Conservation (phyloP, 192 early-diverging fungal species). For the Obelidium mucronatum region DNA sequence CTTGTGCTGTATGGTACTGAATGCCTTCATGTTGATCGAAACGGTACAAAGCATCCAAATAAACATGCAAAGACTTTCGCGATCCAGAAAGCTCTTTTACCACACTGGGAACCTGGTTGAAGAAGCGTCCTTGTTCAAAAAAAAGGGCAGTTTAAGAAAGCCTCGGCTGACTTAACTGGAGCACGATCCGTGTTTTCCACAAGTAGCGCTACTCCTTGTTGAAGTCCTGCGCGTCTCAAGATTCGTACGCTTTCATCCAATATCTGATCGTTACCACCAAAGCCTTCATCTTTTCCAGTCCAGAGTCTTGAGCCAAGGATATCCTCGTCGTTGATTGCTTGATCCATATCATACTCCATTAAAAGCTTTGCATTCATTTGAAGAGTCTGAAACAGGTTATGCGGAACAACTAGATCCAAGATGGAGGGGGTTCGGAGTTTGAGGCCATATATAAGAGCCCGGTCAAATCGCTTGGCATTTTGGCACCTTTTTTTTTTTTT, state of each 20-base stretch:
- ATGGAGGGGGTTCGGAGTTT: constrained; percentile 72
- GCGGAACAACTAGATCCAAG: constrained; percentile 75
- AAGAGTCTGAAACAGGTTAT: constrained; percentile 84
- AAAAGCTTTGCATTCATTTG: constrained; percentile 80
- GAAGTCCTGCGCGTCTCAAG: constrained; percentile 18
- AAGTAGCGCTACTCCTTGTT: constrained; percentile 78
- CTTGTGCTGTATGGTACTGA: constrained; percentile 51
- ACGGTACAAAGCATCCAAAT: constrained; percentile 89
- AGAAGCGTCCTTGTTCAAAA: not conserved
- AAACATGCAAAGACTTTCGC: constrained; percentile 77
- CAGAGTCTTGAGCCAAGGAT: constrained; percentile 10
- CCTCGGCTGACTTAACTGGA: constrained; percentile 64
- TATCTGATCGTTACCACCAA: constrained; percentile 2
- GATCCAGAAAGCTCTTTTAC: constrained; percentile 73
- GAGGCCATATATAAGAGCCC: constrained; percentile 83
- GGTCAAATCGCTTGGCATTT: constrained; percentile 73
- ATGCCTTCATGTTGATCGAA: constrained; percentile 56
- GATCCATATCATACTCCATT: constrained; percentile 78
- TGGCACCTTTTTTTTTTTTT: too few relatives aligned
- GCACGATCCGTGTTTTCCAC: constrained; percentile 86
- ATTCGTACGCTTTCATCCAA: constrained; percentile 38
- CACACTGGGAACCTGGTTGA: constrained; percentile 2
- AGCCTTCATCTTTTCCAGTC: constrained; percentile 18
- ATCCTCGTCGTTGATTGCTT: constrained; percentile 11
- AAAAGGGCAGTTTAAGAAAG: not conserved